These are phyloP conservation scores for Phytophthora citrophthora DNA, from an alignment of 352 stramenopile genomes.

Conservation along the genomic window DNA sequence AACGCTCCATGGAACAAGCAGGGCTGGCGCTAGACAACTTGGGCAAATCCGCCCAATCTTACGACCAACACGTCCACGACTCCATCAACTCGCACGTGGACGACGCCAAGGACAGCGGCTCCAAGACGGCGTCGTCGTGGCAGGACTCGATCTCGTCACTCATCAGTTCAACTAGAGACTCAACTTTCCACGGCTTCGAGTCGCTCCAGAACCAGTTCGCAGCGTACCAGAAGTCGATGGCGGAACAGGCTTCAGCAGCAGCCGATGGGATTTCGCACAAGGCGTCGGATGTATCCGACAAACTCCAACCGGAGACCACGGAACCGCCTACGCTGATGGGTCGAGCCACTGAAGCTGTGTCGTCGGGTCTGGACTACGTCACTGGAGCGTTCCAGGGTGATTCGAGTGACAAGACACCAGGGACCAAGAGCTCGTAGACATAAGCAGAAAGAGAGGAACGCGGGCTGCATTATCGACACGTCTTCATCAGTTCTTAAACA, in stretches of 20 bases:
- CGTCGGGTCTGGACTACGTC: conserved; percentile 28
- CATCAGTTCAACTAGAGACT: conserved; percentile 35
- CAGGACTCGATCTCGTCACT: conserved; percentile 38
- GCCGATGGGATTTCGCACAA: conserved; percentile 17
- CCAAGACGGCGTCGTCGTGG: conserved; percentile 19
- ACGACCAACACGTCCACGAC: conserved; percentile 22
- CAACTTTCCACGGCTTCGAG: conserved; percentile 47
- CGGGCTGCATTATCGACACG: no score
- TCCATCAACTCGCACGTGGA: conserved; percentile 29
- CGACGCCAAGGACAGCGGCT: conserved; percentile 32
- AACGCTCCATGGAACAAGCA: conserved; percentile 41
- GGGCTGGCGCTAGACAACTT: conserved; percentile 35
- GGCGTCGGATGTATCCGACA: conserved; percentile 25
- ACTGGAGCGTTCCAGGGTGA: conserved; percentile 12
- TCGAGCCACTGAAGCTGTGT: conserved; percentile 14
- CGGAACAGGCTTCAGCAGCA: conserved; percentile 24
- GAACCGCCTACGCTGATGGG: conserved; percentile 39
- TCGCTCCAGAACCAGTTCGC: conserved; percentile 43
- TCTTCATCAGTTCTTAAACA: neutral
- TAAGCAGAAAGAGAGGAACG: neutral
- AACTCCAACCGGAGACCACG: conserved; percentile 19
- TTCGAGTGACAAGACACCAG: conserved; percentile 5
- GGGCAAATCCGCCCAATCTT: conserved; percentile 25
- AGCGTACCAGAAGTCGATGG: conserved; percentile 27
- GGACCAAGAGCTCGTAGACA: conserved; percentile 17